Evolutionary conservation across 2,329 filamentous ascomycete genomes (phyloP), one percentile per base, ranked within the genome.

Genomic region (Botrytis aclada): DNA sequence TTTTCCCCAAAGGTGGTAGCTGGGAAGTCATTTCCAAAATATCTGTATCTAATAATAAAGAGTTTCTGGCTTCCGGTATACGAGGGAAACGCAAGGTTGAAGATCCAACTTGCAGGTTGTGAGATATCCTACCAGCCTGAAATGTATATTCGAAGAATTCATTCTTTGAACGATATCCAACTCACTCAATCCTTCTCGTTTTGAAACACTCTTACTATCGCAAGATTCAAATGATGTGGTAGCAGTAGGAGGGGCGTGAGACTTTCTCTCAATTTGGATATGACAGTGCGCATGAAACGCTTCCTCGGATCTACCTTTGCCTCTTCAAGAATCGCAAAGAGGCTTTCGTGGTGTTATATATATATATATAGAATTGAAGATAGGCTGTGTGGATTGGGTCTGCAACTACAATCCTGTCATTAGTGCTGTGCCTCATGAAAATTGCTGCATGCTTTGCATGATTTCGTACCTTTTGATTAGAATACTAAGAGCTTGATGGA

Each of bases 391-490:
- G 1, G 22, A 22, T 58, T 22, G 56, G 56, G 18, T 20, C 14
- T 60, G 29, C 29, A 58, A 22, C 9, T 54, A n/a, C 25, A 3
- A 12, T 25, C 47, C 25, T 0, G 25, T 54, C 10, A n/a, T n/a
- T 22, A 34, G 20, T 60, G 32, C 32, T 60, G 32, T 34, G 32
- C 56, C 56, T 10, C 9, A 34, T 32, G 20, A 22, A 60, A 12
- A 5, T 10, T 22, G 4, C 5, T 60, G 22, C 3, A 5, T 60
- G 20, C 8, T 20, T 34, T 34, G 8, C 29, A 60, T 22, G 32
- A 10, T 0, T 29, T 29, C 14, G 18, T 34, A 2, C 3, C 4
- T 10, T 22, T 20, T 20, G 14, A 1, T 4, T 9, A 34, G 22
- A 1, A 60, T 6, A 60, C 22, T 12, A 22, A 18, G 14, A 22